A percentile compares a stretch with the other conserved stretches of the same genome.
These are phyloP conservation scores for Exophiala aquamarina DNA, from an alignment of 2,329 filamentous ascomycete species.

Conservation along the genomic window DNA sequence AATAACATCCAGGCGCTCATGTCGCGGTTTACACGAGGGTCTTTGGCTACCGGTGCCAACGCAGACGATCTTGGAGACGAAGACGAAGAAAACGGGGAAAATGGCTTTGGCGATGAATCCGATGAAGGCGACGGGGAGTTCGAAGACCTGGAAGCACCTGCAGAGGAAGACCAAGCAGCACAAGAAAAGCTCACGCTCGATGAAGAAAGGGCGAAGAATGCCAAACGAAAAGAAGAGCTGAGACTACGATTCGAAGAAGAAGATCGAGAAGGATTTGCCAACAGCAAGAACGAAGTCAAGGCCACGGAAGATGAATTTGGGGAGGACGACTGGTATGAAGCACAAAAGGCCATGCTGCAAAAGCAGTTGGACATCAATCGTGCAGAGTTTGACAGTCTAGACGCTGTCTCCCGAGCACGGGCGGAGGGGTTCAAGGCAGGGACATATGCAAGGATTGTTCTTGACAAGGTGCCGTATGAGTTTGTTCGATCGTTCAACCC, in stretches of 20 bases:
- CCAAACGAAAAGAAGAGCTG: constrained; percentile 88
- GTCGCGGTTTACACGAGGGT: constrained; percentile 71
- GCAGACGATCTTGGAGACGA: constrained; percentile 54
- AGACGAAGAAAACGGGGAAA: constrained; percentile 55
- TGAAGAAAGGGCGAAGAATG: constrained; percentile 86
- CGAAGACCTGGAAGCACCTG: constrained; percentile 79
- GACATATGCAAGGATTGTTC: constrained; percentile 86
- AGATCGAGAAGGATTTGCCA: constrained; percentile 85
- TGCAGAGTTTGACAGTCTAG: constrained; percentile 83
- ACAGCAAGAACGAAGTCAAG: constrained; percentile 81
- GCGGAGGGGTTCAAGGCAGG: constrained; percentile 91
- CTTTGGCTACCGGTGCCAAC: constrained; percentile 57
- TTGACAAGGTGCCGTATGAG: constrained; percentile 86
- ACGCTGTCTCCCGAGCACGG: constrained; percentile 75
- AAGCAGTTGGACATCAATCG: constrained; percentile 98
- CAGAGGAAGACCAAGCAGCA: constrained; percentile 38
- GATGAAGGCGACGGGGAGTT: constrained; percentile 77
- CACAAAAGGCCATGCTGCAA: constrained; percentile 90
- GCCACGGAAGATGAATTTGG: constrained; percentile 78
- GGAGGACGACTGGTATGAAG: constrained; percentile 98
- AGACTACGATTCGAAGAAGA: constrained; percentile 95
- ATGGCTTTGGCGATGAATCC: constrained; percentile 48
- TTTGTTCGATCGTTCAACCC: constrained; percentile 82
- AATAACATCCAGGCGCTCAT: constrained; percentile 75
- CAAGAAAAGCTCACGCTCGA: constrained; percentile 60